Conservation (phyloP, 805 yeast species). For the Kodamaea kaohsiungensis region DNA sequence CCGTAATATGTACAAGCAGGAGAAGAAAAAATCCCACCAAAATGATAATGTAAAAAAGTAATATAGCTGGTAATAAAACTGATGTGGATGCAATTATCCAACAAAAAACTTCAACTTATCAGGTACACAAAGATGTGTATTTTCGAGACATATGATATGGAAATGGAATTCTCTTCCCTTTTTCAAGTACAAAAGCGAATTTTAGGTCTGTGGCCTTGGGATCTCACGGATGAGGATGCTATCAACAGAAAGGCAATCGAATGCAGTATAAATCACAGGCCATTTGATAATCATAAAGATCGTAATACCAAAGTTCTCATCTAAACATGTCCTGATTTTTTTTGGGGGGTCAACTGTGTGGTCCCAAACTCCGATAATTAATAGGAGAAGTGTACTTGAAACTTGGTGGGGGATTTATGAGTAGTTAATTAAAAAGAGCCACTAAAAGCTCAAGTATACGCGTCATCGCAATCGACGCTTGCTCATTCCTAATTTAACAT, state of each 20-base stretch:
- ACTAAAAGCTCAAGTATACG: too few species aligned
- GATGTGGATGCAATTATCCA: background rate
- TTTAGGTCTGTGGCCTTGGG: background rate
- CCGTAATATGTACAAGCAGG: background rate
- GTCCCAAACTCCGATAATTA: too few species aligned
- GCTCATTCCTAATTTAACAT: background rate
- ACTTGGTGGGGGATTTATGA: too few species aligned
- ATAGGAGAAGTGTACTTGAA: too few species aligned
- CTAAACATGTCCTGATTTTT: too few species aligned
- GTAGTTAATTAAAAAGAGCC: too few species aligned
- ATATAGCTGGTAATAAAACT: background rate
- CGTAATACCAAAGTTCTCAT: too few species aligned
- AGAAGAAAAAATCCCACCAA: too few species aligned
- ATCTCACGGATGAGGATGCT: background rate
- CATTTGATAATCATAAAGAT: too few species aligned
- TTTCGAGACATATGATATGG: too few species aligned
- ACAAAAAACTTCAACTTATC: background rate
- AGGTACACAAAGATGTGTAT: background rate
- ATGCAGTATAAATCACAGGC: background rate
- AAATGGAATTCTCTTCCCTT: background rate
- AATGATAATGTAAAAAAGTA: too few species aligned
- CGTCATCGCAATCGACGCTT: background rate
- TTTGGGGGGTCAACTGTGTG: too few species aligned
- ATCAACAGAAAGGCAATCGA: background rate
- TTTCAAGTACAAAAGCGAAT: background rate